Conservation (phyloP, 2,329 filamentous ascomycete genomes). For the Allantophomopsis lycopodina region DNA sequence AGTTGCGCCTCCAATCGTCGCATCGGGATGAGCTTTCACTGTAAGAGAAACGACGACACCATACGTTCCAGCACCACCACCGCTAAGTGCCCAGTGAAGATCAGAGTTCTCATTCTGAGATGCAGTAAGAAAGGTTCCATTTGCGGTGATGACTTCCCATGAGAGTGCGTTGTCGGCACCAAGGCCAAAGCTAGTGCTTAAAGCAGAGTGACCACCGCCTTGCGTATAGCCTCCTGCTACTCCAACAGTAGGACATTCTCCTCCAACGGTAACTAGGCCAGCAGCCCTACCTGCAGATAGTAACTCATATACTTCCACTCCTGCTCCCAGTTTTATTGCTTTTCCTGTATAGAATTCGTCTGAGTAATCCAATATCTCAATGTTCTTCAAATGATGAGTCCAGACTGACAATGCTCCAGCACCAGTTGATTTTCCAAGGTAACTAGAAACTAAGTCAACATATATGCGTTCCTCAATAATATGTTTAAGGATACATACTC, state of each 20-base stretch:
- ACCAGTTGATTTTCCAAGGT: slow-evolving; percentile 46
- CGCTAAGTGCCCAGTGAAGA: slow-evolving; percentile 49
- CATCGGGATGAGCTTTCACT: slow-evolving; percentile 31
- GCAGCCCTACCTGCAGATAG: slow-evolving; percentile 24
- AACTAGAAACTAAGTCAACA: slow-evolving; percentile 10
- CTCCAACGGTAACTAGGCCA: slow-evolving; percentile 32
- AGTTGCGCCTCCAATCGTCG: slow-evolving; percentile 26
- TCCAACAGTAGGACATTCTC: slow-evolving; percentile 41
- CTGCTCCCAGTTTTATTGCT: slow-evolving; percentile 39
- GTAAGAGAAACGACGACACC: slow-evolving; percentile 42
- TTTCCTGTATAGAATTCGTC: slow-evolving; percentile 29
- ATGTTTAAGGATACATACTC: slow-evolving; percentile 20
- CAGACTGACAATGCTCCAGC: slow-evolving; percentile 41
- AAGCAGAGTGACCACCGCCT: slow-evolving; percentile 42
- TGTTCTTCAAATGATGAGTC: slow-evolving; percentile 38
- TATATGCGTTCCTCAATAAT: too few species aligned
- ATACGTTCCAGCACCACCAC: slow-evolving; percentile 46
- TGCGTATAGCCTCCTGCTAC: slow-evolving; percentile 44
- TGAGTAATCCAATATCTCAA: slow-evolving; percentile 24
- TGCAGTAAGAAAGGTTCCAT: slow-evolving; percentile 32
- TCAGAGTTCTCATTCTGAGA: slow-evolving; percentile 33
- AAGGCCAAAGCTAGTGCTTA: slow-evolving; percentile 40
- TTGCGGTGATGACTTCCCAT: slow-evolving; percentile 38
- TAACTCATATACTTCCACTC: slow-evolving; percentile 33
- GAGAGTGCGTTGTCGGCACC: slow-evolving; percentile 44